These are phyloP conservation scores for Wickerhamomyces alni DNA, from an alignment of 805 yeast species.

Conservation along the genomic window DNA sequence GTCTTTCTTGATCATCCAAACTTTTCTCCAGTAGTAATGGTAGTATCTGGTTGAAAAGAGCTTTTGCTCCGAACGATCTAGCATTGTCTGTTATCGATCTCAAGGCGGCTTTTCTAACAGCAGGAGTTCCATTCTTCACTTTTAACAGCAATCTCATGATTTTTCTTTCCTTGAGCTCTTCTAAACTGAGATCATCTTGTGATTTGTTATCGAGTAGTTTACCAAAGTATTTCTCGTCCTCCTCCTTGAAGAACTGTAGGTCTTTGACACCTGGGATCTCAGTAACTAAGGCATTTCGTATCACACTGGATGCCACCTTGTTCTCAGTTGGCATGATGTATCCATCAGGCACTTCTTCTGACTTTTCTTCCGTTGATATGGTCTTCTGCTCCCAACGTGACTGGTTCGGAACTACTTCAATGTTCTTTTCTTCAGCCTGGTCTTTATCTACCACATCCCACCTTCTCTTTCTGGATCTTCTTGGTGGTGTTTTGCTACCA, in stretches of 20 bases:
- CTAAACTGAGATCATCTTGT: conserved; percentile 33
- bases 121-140: conserved; percentile 74
- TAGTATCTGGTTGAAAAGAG: conserved; percentile 62
- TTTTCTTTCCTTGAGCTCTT: conserved; percentile 52
- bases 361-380: conserved; percentile 6
- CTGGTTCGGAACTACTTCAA: conserved; percentile 16
- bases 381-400: conserved; percentile 25
- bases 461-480: conserved; percentile 18
- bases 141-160: conserved; percentile 59
- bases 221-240: conserved; percentile 69
- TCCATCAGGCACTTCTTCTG: neutral
- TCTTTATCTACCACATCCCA: conserved; percentile 21
- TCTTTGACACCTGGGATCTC: conserved; percentile 64
- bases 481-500: conserved; percentile 24
- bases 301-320: conserved; percentile 21
- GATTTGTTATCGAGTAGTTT: conserved; percentile 37
- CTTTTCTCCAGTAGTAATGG: conserved; percentile 70
- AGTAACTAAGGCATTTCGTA: conserved; percentile 35
- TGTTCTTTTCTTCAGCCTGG: conserved; percentile 4
- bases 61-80: conserved; percentile 57
- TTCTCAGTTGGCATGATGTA: conserved; percentile 51
- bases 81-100: conserved; percentile 62
- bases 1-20: conserved; percentile 78
- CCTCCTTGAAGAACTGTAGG: conserved; percentile 60
- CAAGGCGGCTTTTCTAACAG: conserved; percentile 61